Evolutionary conservation across 768 basidiomycete species (phyloP), one percentile per base, ranked within the genome.

Genomic region (Gyrodon lividus): DNA sequence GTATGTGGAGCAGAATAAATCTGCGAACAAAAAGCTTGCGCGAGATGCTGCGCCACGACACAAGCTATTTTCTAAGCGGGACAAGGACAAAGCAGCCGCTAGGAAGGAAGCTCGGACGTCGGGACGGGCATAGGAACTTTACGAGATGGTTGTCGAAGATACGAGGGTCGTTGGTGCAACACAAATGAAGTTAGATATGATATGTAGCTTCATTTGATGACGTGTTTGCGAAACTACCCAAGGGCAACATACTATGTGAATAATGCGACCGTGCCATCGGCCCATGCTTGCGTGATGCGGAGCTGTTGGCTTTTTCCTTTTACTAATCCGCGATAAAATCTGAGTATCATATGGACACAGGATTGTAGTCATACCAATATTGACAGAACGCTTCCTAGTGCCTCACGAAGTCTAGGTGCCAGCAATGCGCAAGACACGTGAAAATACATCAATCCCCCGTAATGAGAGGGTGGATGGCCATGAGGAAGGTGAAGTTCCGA

Each of bases 1-100:
- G 42, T 95, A 94, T 61, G 78, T 92, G 42, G 92, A 94, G 71
- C 87, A 92, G 69, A 93, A 94, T 74, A 92, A 91, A 69, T 88
- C 86, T 19, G 89, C 85, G 45, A 95, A 95, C 77, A 89, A 87
- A 75, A 83, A 82, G 50, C 75, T 91, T 9, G 81, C 87, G 23
- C 67, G 68, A 48, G 77, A 77, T 41, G 61, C 60, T 22, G 74
- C 77, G 37, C 76, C 77, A 49, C 80, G 90, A 44, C 83, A 90
- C 75, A 90, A 88, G 70, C 68, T 92, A 22, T 93, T 94, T 67
- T 77, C 82, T 43, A 91, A 90, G 69, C 84, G 91, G 34, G 89
- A 92, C 54, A 87, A 86, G 72, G 84, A 88, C 30, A 81, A 81
- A 64, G 83, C 82, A 23, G 56, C 73, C 22, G 77, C 77, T 26